phyloP scores from a whole-genome alignment of 164 flowering plant genomes.

The Vitis amurensis region DNA sequence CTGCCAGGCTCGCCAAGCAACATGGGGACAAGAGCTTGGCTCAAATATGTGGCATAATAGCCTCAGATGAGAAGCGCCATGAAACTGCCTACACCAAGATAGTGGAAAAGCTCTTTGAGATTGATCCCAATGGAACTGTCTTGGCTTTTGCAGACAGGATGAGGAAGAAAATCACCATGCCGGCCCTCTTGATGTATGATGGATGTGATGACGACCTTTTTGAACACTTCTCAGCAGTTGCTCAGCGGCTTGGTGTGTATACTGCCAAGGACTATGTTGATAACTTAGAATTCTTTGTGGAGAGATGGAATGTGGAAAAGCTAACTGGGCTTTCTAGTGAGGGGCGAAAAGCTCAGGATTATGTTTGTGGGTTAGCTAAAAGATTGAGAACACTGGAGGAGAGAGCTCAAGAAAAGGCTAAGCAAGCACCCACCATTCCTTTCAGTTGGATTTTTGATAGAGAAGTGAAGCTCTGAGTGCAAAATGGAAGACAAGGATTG shows the following conservation, averaged over 20 bases:
- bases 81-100: background rate
- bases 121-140: background rate
- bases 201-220: background rate
- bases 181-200: background rate
- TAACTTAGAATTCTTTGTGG: background rate
- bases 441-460: too few species aligned
- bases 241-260: background rate
- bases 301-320: background rate
- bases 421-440: too few species aligned
- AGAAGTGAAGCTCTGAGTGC: too few species aligned
- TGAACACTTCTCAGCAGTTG: background rate
- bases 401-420: too few species aligned
- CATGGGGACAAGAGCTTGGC: too few species aligned
- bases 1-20: too few species aligned
- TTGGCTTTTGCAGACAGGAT: background rate
- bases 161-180: conserved; percentile 4
- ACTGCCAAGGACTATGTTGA: background rate
- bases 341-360: background rate
- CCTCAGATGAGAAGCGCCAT: too few species aligned
- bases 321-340: background rate
- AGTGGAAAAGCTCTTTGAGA: conserved; percentile 1
- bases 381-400: too few species aligned
- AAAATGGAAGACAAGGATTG: too few species aligned
- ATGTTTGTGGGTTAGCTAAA: too few species aligned
- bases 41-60: too few species aligned